phyloP scores from a whole-genome alignment of 2,329 filamentous ascomycete species.

The Dendryphion nanum region DNA sequence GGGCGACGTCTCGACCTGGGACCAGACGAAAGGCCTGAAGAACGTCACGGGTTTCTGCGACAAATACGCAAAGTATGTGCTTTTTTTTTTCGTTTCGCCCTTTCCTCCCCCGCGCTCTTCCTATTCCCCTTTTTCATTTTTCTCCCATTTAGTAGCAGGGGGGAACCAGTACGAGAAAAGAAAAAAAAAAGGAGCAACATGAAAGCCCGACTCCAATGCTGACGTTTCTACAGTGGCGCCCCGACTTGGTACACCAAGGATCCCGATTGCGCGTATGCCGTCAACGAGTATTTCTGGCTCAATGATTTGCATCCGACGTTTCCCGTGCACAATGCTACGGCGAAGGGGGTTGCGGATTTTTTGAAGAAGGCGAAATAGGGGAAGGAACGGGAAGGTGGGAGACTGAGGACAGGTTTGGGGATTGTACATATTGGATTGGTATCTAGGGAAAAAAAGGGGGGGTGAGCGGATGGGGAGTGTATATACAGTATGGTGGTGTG shows the following conservation, averaged over 20 bases:
- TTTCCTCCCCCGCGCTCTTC: neutral
- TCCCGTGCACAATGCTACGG: conserved; percentile 60
- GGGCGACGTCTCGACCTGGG: conserved; percentile 50
- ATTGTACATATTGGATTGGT: neutral
- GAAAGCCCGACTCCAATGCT: conserved; percentile 3
- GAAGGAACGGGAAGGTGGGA: neutral
- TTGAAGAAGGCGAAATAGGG: conserved; percentile 6
- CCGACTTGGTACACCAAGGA: conserved; percentile 39
- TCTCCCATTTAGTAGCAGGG: neutral
- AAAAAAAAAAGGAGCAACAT: too few species aligned
- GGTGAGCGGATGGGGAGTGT: too few species aligned
- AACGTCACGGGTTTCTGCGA: conserved; percentile 58
- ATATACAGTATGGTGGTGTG: too few species aligned
- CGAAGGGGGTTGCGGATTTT: conserved; percentile 38
- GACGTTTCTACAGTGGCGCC: conserved; percentile 30
- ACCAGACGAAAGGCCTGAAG: conserved; percentile 52
- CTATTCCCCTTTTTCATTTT: too few species aligned
- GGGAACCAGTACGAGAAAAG: too few species aligned
- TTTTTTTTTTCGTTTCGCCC: neutral
- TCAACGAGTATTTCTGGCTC: conserved; percentile 65
- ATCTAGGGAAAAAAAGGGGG: too few species aligned
- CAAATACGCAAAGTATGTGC: conserved; percentile 50
- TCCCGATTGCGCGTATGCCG: conserved; percentile 51
- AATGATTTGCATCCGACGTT: conserved; percentile 65
- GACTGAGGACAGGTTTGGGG: neutral